Evolutionary conservation across 306 rosid genomes (phyloP), one percentile per base, ranked within the genome.

Genomic region (Prunus fruticosa): DNA sequence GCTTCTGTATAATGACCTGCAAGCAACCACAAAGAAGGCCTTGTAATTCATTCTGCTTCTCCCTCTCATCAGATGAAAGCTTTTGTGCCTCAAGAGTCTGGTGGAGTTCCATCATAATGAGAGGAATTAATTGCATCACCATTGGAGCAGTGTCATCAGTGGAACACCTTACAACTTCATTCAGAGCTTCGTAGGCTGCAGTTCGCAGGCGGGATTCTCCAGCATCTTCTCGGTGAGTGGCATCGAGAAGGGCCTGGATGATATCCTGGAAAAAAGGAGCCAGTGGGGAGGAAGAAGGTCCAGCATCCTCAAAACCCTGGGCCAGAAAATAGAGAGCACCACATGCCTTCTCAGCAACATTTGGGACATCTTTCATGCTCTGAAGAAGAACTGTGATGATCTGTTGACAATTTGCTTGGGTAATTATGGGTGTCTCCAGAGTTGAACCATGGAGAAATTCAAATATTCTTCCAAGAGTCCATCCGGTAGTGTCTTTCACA

Each of bases 331-430:
- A 93, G 64, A 93, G 91, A 79, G 97, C 97, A 27, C 96, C 94
- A 74, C 98, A 91, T n/a, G 96, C 97, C 81, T 93, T 93, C 93
- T 93, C 98, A 70, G 98, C 96, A 79, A 93, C 97, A 81, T 90
- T 93, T 43, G 98, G 98, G 50, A 86, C 97, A 74, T 93, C 98
- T 46, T 87, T 90, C 97, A 93, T 91, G 84, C 97, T 91, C 83
- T 90, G 89, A 78, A 93, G 89, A 75, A 93, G 82, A 76, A 93
- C 97, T 11, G 86, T 83, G 25, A 91, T 82, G 64, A 93, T 91
- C 85, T 90, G 97, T 70, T 93, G 97, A 75, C 88, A 79, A 78
- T 93, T 93, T 4, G 89, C 84, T 70, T 82, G 93, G 71, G 89
- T 93, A 30, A 93, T 93, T 56, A 93, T 86, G 10, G 97, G 92